These are phyloP conservation scores for Capsella bursapastoris DNA, from an alignment of 345 rosid species.

Conservation along the genomic window DNA sequence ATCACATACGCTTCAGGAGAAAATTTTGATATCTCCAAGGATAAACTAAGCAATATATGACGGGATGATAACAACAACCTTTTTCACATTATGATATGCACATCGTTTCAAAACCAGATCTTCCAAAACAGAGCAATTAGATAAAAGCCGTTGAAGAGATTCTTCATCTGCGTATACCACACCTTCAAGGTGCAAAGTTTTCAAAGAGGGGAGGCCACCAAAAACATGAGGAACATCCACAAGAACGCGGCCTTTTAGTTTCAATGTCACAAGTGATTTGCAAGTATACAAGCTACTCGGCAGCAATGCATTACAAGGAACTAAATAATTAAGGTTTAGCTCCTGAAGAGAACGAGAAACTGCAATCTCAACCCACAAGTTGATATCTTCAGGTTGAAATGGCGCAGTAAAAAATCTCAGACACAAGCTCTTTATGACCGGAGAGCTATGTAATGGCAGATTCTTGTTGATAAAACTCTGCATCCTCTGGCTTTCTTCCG, in stretches of 20 bases:
- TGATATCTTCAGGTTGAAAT: background rate
- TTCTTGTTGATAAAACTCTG: background rate
- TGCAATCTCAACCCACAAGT: background rate
- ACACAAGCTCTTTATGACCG: background rate
- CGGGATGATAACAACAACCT: background rate
- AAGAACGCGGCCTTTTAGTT: background rate
- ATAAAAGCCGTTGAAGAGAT: background rate
- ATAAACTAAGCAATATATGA: background rate
- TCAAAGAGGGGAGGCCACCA: background rate
- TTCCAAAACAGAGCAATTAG: background rate
- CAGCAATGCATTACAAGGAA: background rate
- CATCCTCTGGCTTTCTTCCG: background rate
- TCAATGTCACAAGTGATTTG: slow-evolving; percentile 11
- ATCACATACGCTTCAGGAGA: background rate
- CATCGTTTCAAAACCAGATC: background rate
- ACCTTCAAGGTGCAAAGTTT: background rate
- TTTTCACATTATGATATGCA: background rate
- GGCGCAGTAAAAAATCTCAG: background rate
- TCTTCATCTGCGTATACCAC: background rate
- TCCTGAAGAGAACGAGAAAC: background rate
- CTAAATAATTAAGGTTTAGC: background rate
- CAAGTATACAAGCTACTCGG: slow-evolving; percentile 9
- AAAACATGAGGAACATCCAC: background rate
- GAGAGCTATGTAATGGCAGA: background rate
- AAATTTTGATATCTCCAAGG: background rate